Evolutionary conservation across 129 eudicot genomes (phyloP).

Genomic region (Chrysanthemum lavandulifolium): DNA sequence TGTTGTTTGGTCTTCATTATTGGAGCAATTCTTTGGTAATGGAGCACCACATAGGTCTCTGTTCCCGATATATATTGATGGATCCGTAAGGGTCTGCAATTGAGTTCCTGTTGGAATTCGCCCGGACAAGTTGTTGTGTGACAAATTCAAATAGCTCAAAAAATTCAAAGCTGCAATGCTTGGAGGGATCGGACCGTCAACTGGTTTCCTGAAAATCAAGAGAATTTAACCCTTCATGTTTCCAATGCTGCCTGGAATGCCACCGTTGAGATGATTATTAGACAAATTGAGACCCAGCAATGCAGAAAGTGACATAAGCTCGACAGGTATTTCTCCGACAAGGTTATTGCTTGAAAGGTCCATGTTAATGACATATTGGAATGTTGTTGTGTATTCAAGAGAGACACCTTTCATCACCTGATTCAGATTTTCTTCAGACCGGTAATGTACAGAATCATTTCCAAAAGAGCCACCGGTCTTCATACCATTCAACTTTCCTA

Average conservation of each 20-base stretch:
- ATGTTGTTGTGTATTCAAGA: not conserved
- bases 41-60: not conserved
- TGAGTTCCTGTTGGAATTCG: not conserved
- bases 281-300: conserved; percentile 27
- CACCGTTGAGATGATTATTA: conserved; percentile 20
- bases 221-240: conserved; percentile 16
- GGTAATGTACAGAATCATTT: too few relatives aligned
- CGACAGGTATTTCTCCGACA: conserved; percentile 18
- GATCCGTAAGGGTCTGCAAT: not conserved
- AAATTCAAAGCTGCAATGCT: conserved; percentile 4
- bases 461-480: too few relatives aligned
- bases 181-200: conserved; percentile 22
- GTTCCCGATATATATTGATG: not conserved
- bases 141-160: conserved; percentile 14
- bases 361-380: not conserved
- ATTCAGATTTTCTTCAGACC: not conserved
- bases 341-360: conserved; percentile 26
- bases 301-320: conserved; percentile 1
- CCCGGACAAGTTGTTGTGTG: conserved; percentile 15
- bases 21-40: not conserved
- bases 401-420: conserved; percentile 24
- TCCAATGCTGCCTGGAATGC: conserved; percentile 27
- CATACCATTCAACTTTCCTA: conserved; percentile 14
- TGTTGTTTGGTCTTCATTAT: not conserved
- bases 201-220: conserved; percentile 27